Evolutionary conservation across 495 filamentous ascomycete species (phyloP).

Genomic region (Penicillium simplicissimum): DNA sequence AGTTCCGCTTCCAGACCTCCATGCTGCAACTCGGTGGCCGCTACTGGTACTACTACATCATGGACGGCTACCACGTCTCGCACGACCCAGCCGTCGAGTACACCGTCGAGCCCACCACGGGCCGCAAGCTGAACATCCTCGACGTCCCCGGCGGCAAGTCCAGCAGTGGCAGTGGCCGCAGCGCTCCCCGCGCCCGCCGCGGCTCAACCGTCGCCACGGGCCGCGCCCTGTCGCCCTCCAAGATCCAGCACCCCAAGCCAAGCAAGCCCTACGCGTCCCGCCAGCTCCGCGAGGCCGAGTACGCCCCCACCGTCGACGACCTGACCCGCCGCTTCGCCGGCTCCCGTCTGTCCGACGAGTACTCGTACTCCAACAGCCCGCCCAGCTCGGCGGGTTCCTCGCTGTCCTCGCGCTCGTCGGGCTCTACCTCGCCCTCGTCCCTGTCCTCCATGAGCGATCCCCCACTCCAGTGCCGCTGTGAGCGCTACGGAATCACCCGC

Average conservation of each 20-base stretch:
- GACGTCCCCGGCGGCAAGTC: constrained; percentile 58
- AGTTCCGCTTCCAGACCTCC: constrained; percentile 88
- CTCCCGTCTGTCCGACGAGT: constrained; percentile 70
- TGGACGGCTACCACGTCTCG: constrained; percentile 97
- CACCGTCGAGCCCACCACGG: constrained; percentile 94
- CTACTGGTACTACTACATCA: constrained; percentile 99
- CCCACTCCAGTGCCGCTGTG: constrained; percentile 75
- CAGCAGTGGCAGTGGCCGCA: constrained; percentile 12
- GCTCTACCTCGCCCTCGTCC: constrained; percentile 68
- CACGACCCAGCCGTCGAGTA: constrained; percentile 91
- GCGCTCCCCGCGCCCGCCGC: constrained; percentile 32
- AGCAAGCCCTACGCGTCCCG: constrained; percentile 81
- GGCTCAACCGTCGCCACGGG: constrained; percentile 70
- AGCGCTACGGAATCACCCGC: constrained; percentile 95
- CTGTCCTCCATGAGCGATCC: constrained; percentile 73
- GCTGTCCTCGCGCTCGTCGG: constrained; percentile 73
- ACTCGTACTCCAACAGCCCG: constrained; percentile 61
- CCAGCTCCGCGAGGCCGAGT: constrained; percentile 78
- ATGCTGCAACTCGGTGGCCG: constrained; percentile 80
- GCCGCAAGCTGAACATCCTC: constrained; percentile 85
- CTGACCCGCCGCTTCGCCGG: constrained; percentile 71
- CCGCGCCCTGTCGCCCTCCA: constrained; percentile 79
- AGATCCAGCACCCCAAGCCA: constrained; percentile 90
- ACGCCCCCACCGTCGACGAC: constrained; percentile 68
- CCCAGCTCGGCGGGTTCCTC: constrained; percentile 74